Base-by-base conservation (phyloP, 2,329 filamentous ascomycete genomes). In the Lithohypha guttulata region DNA sequence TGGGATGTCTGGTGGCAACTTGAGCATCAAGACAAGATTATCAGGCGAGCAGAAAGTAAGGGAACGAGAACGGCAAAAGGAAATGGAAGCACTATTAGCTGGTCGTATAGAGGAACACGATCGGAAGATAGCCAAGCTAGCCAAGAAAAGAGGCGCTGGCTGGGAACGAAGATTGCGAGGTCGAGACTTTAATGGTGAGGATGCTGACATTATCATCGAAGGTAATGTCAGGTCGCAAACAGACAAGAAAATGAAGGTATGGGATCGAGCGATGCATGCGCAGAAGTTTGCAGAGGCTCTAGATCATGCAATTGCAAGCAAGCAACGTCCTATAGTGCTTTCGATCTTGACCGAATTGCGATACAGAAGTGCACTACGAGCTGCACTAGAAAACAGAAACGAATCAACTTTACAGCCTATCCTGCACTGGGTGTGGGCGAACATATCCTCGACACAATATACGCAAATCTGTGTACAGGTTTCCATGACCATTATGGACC, bases 1-100 rank as follows among this genome's bases (percentile, higher is more conserved):
- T 1, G 91, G 89, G 58, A 89, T 96, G 79, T 81, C 91, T 54
- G 93, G 84, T 2, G 91, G 91, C 31, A 74, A 94, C n/a, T 70
- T 98, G 8, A 93, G 84, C 19, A 73, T 96, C 53, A 81, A 83
- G 56, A 96, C 89, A 1, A 78, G 86, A n/a, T 72, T 93, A 9
- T 85, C 82, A 8, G 85, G 85, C 4, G 70, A 82, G 39, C 83
- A 93, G 53, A 89, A 89, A 40, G 70, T 76, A 17, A 77, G 76
- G 47, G 81, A 84, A 51, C 71, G 75, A 18, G 82, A 89, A 59
- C 76, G 81, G 35, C 79, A 83, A 55, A 84, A 81, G 65, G 84
- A 84, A 60, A 93, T 93, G 84, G 69, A 82, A 48, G 81, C 85
- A 2, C 67, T 93, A 41, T 63, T 93, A 42, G 76, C 81, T 26